A percentile compares a stretch with the other conserved stretches of the same genome.
Conservation (phyloP, 306 rosid species). For the Bauhinia variegata region DNA sequence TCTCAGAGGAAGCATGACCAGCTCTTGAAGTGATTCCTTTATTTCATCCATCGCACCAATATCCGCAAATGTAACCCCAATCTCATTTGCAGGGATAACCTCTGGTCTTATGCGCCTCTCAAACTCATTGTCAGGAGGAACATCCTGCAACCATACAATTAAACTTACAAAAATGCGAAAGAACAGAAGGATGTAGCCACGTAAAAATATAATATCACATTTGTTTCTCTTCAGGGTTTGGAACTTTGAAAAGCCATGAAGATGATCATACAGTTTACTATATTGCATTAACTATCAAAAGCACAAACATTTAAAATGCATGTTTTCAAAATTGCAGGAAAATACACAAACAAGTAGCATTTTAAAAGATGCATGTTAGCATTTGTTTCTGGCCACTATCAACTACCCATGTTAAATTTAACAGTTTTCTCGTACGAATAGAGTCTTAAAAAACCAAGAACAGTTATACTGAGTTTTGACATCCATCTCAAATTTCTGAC, state of each 20-base stretch:
- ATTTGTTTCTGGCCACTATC: neutral
- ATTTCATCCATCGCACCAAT: constrained; percentile 76
- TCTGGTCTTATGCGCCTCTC: constrained; percentile 83
- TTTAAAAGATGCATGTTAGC: neutral
- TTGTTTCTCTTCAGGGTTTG: neutral
- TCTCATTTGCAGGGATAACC: constrained; percentile 79
- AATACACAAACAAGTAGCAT: neutral
- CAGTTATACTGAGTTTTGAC: neutral
- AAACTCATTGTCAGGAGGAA: constrained; percentile 74
- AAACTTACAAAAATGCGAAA: constrained; percentile 11
- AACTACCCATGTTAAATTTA: neutral
- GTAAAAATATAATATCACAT: constrained; percentile 11
- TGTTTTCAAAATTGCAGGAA: neutral
- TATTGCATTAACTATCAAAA: constrained; percentile 4
- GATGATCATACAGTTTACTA: neutral
- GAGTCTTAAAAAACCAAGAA: neutral
- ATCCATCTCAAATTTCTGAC: neutral
- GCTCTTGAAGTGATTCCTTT: constrained; percentile 81
- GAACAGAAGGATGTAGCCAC: constrained; percentile 9
- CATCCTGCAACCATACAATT: constrained; percentile 54
- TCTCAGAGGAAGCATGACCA: constrained; percentile 84
- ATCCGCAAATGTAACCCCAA: constrained; percentile 81
- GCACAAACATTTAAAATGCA: neutral
- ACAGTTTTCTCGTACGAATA: neutral
- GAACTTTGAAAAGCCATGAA: neutral